Percentiles rank a stretch among this genome's conserved stretches.
Evolutionary conservation across 352 stramenopile species (phyloP).

Genomic region (Pythium phragmiticola): DNA sequence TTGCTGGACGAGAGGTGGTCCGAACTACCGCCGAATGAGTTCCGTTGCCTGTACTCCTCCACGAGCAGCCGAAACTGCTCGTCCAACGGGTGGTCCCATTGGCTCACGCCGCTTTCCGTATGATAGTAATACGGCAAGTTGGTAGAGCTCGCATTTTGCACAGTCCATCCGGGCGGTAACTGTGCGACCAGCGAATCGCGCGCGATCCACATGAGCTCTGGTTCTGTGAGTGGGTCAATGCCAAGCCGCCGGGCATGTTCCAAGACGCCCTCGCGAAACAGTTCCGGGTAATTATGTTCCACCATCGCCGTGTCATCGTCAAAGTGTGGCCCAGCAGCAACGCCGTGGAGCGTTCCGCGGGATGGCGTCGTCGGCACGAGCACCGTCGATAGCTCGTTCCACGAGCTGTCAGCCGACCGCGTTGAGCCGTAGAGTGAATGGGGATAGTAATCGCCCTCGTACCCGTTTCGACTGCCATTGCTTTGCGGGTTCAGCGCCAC

Average conservation of each 20-base stretch:
- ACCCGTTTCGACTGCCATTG: not conserved
- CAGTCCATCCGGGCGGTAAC: constrained; percentile 68
- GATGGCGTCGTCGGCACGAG: constrained; percentile 17
- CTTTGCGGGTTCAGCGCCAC: constrained; percentile 4
- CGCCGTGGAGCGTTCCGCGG: constrained; percentile 1
- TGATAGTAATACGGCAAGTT: constrained; percentile 83
- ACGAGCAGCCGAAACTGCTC: constrained; percentile 65
- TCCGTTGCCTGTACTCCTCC: constrained; percentile 40
- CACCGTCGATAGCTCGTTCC: constrained; percentile 16
- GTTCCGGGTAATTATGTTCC: constrained; percentile 54
- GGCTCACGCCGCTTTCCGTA: constrained; percentile 66
- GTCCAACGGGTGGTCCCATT: constrained; percentile 81
- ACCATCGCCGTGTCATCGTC: constrained; percentile 53
- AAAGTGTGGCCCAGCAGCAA: not conserved
- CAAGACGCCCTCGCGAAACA: constrained; percentile 74
- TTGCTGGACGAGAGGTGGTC: constrained; percentile 15
- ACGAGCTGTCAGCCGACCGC: constrained; percentile 3
- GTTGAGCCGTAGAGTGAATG: not conserved
- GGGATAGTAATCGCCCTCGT: not conserved
- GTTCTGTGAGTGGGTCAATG: constrained; percentile 55
- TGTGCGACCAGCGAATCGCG: constrained; percentile 70
- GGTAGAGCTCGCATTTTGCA: constrained; percentile 58
- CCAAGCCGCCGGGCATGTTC: constrained; percentile 71
- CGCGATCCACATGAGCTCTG: constrained; percentile 72
- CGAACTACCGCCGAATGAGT: constrained; percentile 7